These are phyloP conservation scores for Arthrinium puccinioides DNA, from an alignment of 2,329 filamentous ascomycete species.

Conservation along the genomic window DNA sequence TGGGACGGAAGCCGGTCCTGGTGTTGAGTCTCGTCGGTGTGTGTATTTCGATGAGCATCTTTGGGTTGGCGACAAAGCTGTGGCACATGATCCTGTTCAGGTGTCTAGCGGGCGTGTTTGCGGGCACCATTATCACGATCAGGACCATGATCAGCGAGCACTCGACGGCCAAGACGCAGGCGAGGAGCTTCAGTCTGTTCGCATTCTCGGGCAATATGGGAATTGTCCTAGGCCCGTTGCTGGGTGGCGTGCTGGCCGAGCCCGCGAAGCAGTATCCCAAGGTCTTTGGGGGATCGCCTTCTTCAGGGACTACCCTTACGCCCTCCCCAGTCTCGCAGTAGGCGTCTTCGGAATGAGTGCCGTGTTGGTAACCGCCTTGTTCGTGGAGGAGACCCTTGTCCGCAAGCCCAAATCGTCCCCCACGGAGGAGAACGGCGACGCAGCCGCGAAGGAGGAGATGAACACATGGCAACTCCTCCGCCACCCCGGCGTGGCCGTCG, in stretches of 20 bases:
- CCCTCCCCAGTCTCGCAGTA: slow-evolving; percentile 53
- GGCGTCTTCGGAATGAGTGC: slow-evolving; percentile 45
- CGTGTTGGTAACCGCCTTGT: slow-evolving; percentile 43
- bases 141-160: slow-evolving; percentile 72
- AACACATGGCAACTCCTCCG: slow-evolving; percentile 49
- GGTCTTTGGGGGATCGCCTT: slow-evolving; percentile 49
- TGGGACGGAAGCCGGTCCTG: slow-evolving; percentile 67
- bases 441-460: slow-evolving; percentile 20
- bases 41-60: slow-evolving; percentile 51
- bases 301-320: slow-evolving; percentile 59
- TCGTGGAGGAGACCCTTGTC: slow-evolving; percentile 55
- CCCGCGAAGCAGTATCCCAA: slow-evolving; percentile 57
- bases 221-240: slow-evolving; percentile 62
- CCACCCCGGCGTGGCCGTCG: slow-evolving; percentile 56
- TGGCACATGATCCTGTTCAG: slow-evolving; percentile 69
- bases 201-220: slow-evolving; percentile 69
- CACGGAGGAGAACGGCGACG: slow-evolving; percentile 5
- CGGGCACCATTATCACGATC: slow-evolving; percentile 66
- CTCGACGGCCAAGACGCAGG: slow-evolving; percentile 63
- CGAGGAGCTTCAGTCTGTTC: slow-evolving; percentile 68
- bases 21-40: slow-evolving; percentile 61
- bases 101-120: slow-evolving; percentile 66
- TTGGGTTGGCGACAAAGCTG: slow-evolving; percentile 60
- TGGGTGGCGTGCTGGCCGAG: slow-evolving; percentile 63
- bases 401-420: slow-evolving; percentile 12